These are phyloP conservation scores for Cladobotryum protrusum DNA, from an alignment of 2,329 filamentous ascomycete species.

Conservation along the genomic window DNA sequence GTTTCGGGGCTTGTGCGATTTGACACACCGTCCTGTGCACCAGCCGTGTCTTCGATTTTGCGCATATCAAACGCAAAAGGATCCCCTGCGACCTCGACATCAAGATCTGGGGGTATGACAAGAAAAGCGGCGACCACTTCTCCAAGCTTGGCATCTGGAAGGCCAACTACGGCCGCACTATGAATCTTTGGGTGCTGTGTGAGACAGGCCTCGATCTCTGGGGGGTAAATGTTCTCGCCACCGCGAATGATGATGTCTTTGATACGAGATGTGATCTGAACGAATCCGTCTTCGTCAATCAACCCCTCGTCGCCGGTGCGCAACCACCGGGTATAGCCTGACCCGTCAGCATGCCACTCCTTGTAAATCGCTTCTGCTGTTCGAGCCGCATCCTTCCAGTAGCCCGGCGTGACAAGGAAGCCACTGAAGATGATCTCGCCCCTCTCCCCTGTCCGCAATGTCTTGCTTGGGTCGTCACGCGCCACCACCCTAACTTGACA, in stretches of 20 bases:
- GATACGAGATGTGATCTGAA: conserved; percentile 73
- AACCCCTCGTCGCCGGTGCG: conserved; percentile 74
- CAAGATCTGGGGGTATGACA: neutral
- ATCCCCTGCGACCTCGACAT: too few relatives aligned
- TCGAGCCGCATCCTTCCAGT: neutral
- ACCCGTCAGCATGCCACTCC: too few relatives aligned
- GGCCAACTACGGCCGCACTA: conserved; percentile 69
- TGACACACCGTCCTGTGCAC: too few relatives aligned
- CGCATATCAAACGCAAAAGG: too few relatives aligned
- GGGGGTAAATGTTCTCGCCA: conserved; percentile 81
- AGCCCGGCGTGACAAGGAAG: conserved; percentile 3
- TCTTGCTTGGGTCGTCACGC: neutral
- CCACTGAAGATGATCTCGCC: conserved; percentile 5
- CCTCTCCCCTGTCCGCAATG: conserved; percentile 1
- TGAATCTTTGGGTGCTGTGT: conserved; percentile 59
- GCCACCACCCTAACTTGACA: neutral
- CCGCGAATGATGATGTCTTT: conserved; percentile 86
- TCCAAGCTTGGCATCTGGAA: conserved; percentile 69
- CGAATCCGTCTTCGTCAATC: conserved; percentile 70
- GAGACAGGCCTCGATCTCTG: conserved; percentile 77
- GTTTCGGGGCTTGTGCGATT: too few relatives aligned
- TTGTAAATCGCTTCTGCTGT: conserved; percentile 1
- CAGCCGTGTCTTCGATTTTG: too few relatives aligned
- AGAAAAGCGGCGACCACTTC: conserved; percentile 77
- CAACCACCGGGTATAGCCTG: conserved; percentile 55